Evolutionary conservation across 768 basidiomycete genomes (phyloP).

Genomic region (Boletales sp.): DNA sequence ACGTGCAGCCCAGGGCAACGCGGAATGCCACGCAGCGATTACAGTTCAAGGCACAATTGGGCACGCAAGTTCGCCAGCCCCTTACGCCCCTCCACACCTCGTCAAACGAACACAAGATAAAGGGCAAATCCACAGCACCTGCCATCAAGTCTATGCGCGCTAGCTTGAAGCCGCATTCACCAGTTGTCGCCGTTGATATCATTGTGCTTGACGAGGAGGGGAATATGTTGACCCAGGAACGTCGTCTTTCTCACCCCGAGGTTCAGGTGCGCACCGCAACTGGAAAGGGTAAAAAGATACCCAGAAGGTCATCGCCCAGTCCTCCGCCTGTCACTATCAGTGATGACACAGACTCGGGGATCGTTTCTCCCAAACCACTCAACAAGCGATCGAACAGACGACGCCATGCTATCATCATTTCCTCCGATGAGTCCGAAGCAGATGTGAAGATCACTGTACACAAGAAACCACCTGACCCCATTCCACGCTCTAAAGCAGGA

Average conservation of each 20-base stretch:
- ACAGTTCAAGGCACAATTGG: conserved; percentile 11
- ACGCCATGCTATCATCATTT: conserved; percentile 28
- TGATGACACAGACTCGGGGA: conserved; percentile 29
- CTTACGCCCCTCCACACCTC: conserved; percentile 37
- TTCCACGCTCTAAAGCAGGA: conserved; percentile 11
- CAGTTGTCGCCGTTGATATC: conserved; percentile 64
- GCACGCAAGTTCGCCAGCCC: conserved; percentile 33
- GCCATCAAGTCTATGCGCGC: conserved; percentile 12
- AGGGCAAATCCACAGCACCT: conserved; percentile 22
- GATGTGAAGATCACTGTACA: conserved; percentile 16
- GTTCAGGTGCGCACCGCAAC: conserved; percentile 16
- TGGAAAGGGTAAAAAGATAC: conserved; percentile 7
- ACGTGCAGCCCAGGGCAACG: conserved; percentile 19
- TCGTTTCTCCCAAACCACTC: conserved; percentile 14
- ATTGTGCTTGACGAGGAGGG: conserved; percentile 62
- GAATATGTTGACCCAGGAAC: conserved; percentile 54
- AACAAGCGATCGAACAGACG: conserved; percentile 13
- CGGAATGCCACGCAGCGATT: conserved; percentile 12
- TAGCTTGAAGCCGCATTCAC: conserved; percentile 40
- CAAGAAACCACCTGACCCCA: conserved; percentile 4
- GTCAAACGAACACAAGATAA: conserved; percentile 30
- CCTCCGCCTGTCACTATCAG: conserved; percentile 21
- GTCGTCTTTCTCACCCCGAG: conserved; percentile 50
- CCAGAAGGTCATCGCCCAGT: not conserved
- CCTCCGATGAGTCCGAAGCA: conserved; percentile 49